Percentiles rank a stretch among this genome's conserved stretches.
phyloP scores from a whole-genome alignment of 1,139 yeast species.

The Lodderomyces metapsilosis region DNA sequence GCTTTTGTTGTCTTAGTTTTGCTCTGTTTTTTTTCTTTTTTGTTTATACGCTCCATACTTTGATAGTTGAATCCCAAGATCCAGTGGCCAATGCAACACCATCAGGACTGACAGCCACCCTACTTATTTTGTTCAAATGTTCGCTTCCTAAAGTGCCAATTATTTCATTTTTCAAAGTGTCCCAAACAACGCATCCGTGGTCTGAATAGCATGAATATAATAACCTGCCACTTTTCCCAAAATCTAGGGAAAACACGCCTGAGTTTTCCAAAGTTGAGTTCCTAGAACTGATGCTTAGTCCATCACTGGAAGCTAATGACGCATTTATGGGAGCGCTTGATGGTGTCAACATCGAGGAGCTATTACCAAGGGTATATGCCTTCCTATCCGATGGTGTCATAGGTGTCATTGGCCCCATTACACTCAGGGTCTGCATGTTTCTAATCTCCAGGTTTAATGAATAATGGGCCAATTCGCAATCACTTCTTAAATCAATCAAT shows the following conservation, averaged over 20 bases:
- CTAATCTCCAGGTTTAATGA: conserved; percentile 24
- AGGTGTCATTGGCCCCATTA: conserved; percentile 4
- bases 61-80: conserved; percentile 68
- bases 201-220: conserved; percentile 78
- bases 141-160: conserved; percentile 55
- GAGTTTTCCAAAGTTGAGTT: conserved; percentile 48
- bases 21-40: not conserved
- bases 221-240: conserved; percentile 73
- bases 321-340: conserved; percentile 5
- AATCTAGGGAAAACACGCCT: conserved; percentile 70
- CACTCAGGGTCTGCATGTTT: conserved; percentile 3
- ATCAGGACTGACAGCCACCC: conserved; percentile 68
- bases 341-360: not conserved
- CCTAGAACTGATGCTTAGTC: conserved; percentile 10
- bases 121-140: conserved; percentile 58
- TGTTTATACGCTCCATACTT: conserved; percentile 49
- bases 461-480: conserved; percentile 63
- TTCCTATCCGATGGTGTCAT: conserved; percentile 3
- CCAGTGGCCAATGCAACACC: conserved; percentile 73
- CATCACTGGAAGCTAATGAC: conserved; percentile 4
- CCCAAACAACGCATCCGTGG: conserved; percentile 78
- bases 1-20: not conserved
- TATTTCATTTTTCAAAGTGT: conserved; percentile 60
- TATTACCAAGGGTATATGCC: conserved; percentile 1
- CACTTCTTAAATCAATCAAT: conserved; percentile 74